Conservation (phyloP, 768 basidiomycete species). For the Kwoniella sp. region DNA sequence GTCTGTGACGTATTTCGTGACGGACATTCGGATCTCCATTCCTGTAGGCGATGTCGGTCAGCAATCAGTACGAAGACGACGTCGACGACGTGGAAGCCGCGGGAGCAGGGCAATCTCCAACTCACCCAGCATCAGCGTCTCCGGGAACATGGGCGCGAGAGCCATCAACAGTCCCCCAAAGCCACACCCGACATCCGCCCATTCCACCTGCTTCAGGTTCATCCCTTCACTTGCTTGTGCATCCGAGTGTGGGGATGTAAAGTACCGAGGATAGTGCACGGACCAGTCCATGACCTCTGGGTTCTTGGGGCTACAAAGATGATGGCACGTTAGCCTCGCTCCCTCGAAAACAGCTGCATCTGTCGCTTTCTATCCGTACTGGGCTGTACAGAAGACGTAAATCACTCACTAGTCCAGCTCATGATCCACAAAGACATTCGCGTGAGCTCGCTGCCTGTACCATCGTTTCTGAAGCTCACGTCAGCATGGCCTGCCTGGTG, state of each 20-base stretch:
- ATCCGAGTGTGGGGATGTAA: slow-evolving; percentile 19
- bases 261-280: slow-evolving; percentile 72
- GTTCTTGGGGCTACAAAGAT: slow-evolving; percentile 2
- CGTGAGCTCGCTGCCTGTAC: slow-evolving; percentile 57
- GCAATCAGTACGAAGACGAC: not conserved
- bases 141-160: slow-evolving; percentile 83
- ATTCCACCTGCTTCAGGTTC: slow-evolving; percentile 66
- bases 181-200: slow-evolving; percentile 95
- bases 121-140: slow-evolving; percentile 85
- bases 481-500: too few relatives aligned
- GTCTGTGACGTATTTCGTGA: slow-evolving; percentile 92
- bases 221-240: not conserved
- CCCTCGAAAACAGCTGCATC: too few relatives aligned
- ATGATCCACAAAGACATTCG: slow-evolving; percentile 59
- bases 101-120: slow-evolving; percentile 36
- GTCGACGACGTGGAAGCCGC: too few relatives aligned
- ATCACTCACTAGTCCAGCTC: slow-evolving; percentile 68
- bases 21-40: slow-evolving; percentile 94
- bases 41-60: too few relatives aligned
- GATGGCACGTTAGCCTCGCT: too few relatives aligned
- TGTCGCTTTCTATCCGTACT: too few relatives aligned
- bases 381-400: too few relatives aligned
- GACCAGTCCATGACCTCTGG: slow-evolving; percentile 67
- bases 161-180: slow-evolving; percentile 90
- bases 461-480: slow-evolving; percentile 51